Evolutionary conservation across 345 rosid species (phyloP).

Genomic region (Angophora floribunda): DNA sequence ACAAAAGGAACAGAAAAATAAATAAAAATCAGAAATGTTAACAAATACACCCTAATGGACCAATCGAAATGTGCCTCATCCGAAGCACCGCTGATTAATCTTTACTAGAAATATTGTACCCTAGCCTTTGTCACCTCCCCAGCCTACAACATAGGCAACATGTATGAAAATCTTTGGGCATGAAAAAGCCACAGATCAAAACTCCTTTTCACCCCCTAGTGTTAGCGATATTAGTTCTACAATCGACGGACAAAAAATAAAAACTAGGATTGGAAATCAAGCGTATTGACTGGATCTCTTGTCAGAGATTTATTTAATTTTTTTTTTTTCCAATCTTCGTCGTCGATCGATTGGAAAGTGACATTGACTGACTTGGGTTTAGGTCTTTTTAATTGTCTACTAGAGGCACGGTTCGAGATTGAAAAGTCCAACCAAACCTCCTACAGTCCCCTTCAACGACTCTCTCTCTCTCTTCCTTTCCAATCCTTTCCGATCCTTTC

Average conservation of each 20-base stretch:
- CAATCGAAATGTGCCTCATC: not conserved
- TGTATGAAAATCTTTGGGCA: too few species aligned
- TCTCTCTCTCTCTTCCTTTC: not conserved
- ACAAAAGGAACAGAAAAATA: too few species aligned
- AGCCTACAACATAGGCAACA: not conserved
- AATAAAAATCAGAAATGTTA: too few species aligned
- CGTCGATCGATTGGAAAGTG: not conserved
- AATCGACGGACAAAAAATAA: not conserved
- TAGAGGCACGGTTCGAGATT: not conserved
- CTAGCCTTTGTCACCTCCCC: not conserved
- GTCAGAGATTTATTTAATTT: not conserved
- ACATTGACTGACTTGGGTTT: not conserved
- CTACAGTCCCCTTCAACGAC: not conserved
- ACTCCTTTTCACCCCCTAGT: too few species aligned
- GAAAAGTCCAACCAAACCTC: not conserved
- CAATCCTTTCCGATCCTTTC: not conserved
- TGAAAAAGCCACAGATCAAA: not conserved
- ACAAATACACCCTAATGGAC: not conserved
- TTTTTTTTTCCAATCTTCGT: not conserved
- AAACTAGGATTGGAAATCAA: not conserved
- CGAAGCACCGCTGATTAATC: not conserved
- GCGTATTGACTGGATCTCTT: not conserved
- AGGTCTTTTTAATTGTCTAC: not conserved
- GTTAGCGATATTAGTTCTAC: not conserved
- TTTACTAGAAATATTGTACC: not conserved